Base-by-base conservation (phyloP, 371 early-diverging fungal genomes). In the Mortierella sp. region DNA sequence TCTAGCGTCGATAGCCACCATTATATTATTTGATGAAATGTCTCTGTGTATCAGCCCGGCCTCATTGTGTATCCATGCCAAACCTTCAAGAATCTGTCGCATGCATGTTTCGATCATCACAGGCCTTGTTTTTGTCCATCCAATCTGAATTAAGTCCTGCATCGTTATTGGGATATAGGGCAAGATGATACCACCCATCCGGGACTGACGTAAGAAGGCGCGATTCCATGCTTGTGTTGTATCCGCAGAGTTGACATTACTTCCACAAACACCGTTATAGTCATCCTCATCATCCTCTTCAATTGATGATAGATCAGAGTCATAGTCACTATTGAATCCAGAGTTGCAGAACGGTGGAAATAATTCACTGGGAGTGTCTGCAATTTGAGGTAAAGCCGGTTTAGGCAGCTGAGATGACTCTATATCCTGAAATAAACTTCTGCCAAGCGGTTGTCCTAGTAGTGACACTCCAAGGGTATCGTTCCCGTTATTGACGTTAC, bases 1-100 rank as follows among this genome's bases (percentile, higher is more conserved):
- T 31, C 31, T 55, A 61, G 26, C 45, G 7, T 31, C 55, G 19
- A 72, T 19, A 23, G 63, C 19, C 19, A 92, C 86, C 65, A 95
- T 85, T 4, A 94, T 90, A 71, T 95, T 95, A 32, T 87, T 87
- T 15, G 95, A 90, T 35, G 93, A 94, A 35, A 95, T 68, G 64
- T 95, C 95, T 26, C 95, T 87, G 75, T 94, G 94, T 23, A 95
- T 90, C 40, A 91, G 10, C 26, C 61, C 63, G 5, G 65, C 71
- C 34, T 70, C 68, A 23, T 80, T 68, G 40, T 80, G 80, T 34
- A 80, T 66, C 80, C 80, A 80, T 34, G 51, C 61, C 19, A 80
- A 47, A 2, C 68, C 80, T 13, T 70, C 75, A 10, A 80, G 58
- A 10, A 80, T 64, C 54, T 80, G 80, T 23, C 64, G 64, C 80